Base-by-base conservation (phyloP, 73 alveolate species). In the Stentor roeselii region DNA sequence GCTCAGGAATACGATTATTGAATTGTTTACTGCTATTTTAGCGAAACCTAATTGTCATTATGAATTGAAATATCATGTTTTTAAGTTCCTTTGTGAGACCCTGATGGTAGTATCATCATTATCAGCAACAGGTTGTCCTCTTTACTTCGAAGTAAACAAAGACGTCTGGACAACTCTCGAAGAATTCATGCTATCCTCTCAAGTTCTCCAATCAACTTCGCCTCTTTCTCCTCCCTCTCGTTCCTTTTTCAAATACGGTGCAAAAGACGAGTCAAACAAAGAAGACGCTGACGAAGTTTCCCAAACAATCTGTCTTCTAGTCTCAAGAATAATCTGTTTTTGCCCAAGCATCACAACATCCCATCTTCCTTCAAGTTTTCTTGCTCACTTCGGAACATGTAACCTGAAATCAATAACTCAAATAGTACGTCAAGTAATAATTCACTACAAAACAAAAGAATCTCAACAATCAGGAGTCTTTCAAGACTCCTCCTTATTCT, bases 211-310 rank as follows among this genome's bases (percentile, higher is more conserved):
- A 21, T 36, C 11, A 30, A 67, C 37, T 30, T 34, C 80, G 11
- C 21, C 34, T 21, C 41, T 67, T 2, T 34, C 80, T 30, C 42
- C 34, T 2, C 80, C 80, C 0, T 27, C 80, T 67, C 37, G 41
- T 30, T 36, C 80, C 21, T 67, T 67, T 32, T 67, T 30, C 34
- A 67, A 67, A 67, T 21, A 21, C 21, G 80, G 80, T 1, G 80
- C 80, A 2, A 67, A 67, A 67, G 37, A 21, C 11, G 80, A 67
- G 34, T 11, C 80, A 67, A 67, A 21, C 80, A 67, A 67, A 32
- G 80, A 67, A 67, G 80, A 67, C 42, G 80, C 80, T 21, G 80
- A 67, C 41, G n/a, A 21, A 21, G 41, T 21, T 32, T 21, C 80
- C 21, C 80, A 67, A 67, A 67, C 37, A 32, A 32, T 67, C 37